These are phyloP conservation scores for Silene uniflora DNA, from an alignment of 148 eudicot species.

Conservation along the genomic window DNA sequence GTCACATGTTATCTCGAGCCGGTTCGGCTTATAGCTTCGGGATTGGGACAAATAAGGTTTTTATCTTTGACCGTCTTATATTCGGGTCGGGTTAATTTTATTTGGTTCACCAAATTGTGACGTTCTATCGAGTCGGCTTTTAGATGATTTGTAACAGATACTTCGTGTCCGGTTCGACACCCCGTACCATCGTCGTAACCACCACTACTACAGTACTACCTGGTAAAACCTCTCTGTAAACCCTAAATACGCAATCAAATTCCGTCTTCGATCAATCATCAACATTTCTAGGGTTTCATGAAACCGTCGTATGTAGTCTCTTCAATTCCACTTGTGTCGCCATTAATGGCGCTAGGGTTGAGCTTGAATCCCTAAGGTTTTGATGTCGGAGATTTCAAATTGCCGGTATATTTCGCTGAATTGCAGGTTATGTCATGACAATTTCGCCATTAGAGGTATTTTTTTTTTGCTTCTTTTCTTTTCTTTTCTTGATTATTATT, in stretches of 20 bases:
- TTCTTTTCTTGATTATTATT: background rate
- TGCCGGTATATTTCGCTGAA: background rate
- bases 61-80: too few species aligned
- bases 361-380: conserved; percentile 62
- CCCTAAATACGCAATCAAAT: conserved; percentile 67
- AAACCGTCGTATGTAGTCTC: conserved; percentile 31
- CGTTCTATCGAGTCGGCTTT: too few species aligned
- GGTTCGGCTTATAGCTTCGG: too few species aligned
- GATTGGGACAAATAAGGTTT: too few species aligned
- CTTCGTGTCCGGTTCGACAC: too few species aligned
- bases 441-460: background rate
- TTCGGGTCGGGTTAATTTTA: too few species aligned
- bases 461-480: background rate
- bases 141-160: too few species aligned
- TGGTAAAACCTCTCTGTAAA: conserved; percentile 38
- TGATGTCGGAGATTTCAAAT: background rate
- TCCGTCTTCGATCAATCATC: conserved; percentile 61
- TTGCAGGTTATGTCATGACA: background rate
- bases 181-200: background rate
- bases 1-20: too few species aligned
- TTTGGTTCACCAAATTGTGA: too few species aligned
- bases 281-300: conserved; percentile 44
- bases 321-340: conserved; percentile 27
- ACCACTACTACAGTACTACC: background rate
- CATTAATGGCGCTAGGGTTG: conserved; percentile 68